phyloP scores from a whole-genome alignment of 805 yeast genomes.

The Cyberlindnera maritima region DNA sequence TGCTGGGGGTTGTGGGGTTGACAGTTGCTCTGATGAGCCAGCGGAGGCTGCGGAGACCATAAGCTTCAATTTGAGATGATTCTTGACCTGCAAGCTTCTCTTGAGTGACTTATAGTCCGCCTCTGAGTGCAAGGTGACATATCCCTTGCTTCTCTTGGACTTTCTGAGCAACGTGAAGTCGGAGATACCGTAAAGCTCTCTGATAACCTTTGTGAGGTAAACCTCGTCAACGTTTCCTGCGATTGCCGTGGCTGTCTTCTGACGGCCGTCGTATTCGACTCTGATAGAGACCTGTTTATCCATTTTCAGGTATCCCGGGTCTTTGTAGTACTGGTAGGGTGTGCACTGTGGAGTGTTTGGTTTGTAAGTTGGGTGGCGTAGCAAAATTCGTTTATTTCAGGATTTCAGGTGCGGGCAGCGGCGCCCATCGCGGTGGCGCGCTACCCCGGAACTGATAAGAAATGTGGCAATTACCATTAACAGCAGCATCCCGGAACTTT shows the following conservation, averaged over 20 bases:
- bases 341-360: no score
- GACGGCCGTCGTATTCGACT: constrained; percentile 4
- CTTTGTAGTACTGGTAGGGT: not conserved
- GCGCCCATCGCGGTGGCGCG: not conserved
- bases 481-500: not conserved
- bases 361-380: not conserved
- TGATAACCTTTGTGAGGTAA: constrained; percentile 1
- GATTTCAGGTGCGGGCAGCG: not conserved
- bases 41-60: not conserved
- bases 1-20: not conserved
- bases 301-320: not conserved
- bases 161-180: constrained; percentile 14
- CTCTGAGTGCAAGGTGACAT: constrained; percentile 4
- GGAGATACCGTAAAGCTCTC: constrained; percentile 2
- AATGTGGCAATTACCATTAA: no score
- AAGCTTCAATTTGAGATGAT: constrained; percentile 13
- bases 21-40: not conserved
- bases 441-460: constrained; percentile 3
- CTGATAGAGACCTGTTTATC: constrained; percentile 4
- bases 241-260: not conserved
- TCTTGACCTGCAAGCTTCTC: constrained; percentile 18
- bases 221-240: constrained; percentile 1
- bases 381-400: not conserved
- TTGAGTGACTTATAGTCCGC: constrained; percentile 13
- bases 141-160: constrained; percentile 16